phyloP scores from a whole-genome alignment of 306 rosid genomes.

The Datisca glomerata region DNA sequence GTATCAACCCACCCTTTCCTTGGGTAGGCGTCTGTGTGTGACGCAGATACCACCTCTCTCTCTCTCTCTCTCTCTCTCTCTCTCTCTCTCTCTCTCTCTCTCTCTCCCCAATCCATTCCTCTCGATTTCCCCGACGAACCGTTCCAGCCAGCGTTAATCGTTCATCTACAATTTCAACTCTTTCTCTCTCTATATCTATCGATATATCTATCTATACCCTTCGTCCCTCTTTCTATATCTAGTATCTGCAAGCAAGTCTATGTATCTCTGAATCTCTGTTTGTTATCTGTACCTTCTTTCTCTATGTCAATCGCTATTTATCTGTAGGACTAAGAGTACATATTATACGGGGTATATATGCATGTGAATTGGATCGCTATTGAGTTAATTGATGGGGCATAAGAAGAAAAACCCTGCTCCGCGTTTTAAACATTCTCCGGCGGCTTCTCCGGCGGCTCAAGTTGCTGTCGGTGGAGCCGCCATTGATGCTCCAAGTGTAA shows the following conservation, averaged over 20 bases:
- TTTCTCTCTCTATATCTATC: slow-evolving; percentile 8
- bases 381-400: slow-evolving; percentile 59
- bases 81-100: background rate
- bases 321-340: background rate
- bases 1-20: no score
- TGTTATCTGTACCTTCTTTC: background rate
- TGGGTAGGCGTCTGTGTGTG: no score
- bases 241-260: slow-evolving; percentile 19
- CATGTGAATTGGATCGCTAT: slow-evolving; percentile 47
- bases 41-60: background rate
- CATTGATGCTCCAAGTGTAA: slow-evolving; percentile 14
- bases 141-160: slow-evolving; percentile 17
- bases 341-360: slow-evolving; percentile 23
- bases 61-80: background rate
- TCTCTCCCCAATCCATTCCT: background rate
- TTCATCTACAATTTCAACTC: slow-evolving; percentile 1
- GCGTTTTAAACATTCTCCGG: slow-evolving; percentile 49
- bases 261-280: no score
- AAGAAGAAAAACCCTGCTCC: slow-evolving; percentile 67
- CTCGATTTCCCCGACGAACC: slow-evolving; percentile 41
- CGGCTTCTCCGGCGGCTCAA: slow-evolving; percentile 38
- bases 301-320: background rate
- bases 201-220: background rate
- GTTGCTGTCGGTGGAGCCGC: slow-evolving; percentile 38
- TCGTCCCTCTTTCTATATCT: background rate